A percentile compares a stretch with the other conserved stretches of the same genome.
Conservation (phyloP, 176 grass and related monocot genomes). For the Neostapfia colusana region DNA sequence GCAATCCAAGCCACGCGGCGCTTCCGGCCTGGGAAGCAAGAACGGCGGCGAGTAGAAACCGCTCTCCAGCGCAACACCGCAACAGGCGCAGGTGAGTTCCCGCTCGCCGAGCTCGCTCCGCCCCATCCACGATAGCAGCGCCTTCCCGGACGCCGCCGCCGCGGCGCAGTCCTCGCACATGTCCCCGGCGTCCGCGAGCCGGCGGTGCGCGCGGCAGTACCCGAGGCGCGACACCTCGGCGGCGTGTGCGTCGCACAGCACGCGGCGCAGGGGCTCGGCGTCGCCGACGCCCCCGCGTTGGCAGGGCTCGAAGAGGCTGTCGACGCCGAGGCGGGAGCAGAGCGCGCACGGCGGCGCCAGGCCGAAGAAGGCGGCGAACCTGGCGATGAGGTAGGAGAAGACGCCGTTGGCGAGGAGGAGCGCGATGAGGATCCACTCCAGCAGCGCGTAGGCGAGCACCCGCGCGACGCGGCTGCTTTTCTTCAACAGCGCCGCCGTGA, state of each 20-base stretch:
- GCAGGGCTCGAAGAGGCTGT: conserved; percentile 68
- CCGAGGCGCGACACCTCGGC: conserved; percentile 74
- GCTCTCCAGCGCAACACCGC: conserved; percentile 72
- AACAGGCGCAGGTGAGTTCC: conserved; percentile 91
- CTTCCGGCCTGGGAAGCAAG: conserved; percentile 39
- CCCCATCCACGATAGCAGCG: conserved; percentile 75
- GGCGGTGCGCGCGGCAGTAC: conserved; percentile 66
- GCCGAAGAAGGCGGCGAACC: conserved; percentile 78
- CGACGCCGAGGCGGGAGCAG: conserved; percentile 74
- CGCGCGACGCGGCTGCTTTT: conserved; percentile 49
- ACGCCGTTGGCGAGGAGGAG: conserved; percentile 92
- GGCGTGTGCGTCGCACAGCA: conserved; percentile 76
- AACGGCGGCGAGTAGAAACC: conserved; percentile 83
- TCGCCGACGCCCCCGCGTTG: neutral
- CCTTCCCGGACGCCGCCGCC: conserved; percentile 33
- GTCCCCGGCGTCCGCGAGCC: conserved; percentile 71
- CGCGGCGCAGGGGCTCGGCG: conserved; percentile 41
- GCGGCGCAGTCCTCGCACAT: conserved; percentile 95
- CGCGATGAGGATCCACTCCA: conserved; percentile 92
- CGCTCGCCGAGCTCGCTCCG: conserved; percentile 81
- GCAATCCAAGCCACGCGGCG: conserved; percentile 29
- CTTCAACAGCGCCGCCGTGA: conserved; percentile 47
- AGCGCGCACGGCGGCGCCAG: conserved; percentile 77
- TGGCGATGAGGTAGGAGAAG: conserved; percentile 78
- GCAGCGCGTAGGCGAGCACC: conserved; percentile 70